Percentiles rank a stretch among this genome's conserved stretches.
phyloP scores from a whole-genome alignment of 257 asterid species.

The Solanum bulbocastanum region DNA sequence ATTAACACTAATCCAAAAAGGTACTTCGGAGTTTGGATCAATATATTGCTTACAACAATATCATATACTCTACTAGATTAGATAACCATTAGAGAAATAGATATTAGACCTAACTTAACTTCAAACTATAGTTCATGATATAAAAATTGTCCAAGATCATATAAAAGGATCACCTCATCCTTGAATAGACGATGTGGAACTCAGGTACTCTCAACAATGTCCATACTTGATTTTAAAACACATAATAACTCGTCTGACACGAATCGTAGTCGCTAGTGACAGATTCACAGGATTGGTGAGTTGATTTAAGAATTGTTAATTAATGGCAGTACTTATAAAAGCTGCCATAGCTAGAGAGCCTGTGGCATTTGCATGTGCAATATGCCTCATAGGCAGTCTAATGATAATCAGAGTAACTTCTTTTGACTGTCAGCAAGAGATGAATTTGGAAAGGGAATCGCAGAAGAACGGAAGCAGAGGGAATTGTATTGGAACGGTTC shows the following conservation, averaged over 20 bases:
- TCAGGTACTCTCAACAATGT: not conserved
- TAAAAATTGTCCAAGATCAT: rapidly evolving
- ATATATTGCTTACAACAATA: not conserved
- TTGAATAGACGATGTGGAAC: not conserved
- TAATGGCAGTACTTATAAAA: not conserved
- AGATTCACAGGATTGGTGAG: not conserved
- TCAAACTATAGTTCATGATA: not conserved
- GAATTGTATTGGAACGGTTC: not conserved
- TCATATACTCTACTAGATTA: not conserved
- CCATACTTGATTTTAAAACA: not conserved
- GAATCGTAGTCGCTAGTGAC: not conserved
- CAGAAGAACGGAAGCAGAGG: not conserved
- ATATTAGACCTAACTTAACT: rapidly evolving
- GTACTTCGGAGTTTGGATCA: not conserved
- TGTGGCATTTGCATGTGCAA: conserved; percentile 10
- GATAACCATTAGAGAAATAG: not conserved
- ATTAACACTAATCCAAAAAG: not conserved
- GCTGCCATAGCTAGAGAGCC: not conserved
- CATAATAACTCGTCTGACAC: not conserved
- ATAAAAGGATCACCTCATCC: not conserved
- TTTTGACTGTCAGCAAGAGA: not conserved
- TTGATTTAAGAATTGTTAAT: not conserved
- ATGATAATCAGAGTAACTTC: not conserved
- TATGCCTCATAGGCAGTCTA: conserved; percentile 1
- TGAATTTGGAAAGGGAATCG: not conserved